A percentile compares a stretch with the other conserved stretches of the same genome.
These are phyloP conservation scores for Urochloa ruziziensis DNA, from an alignment of 176 grass and related monocot genomes.

Conservation along the genomic window DNA sequence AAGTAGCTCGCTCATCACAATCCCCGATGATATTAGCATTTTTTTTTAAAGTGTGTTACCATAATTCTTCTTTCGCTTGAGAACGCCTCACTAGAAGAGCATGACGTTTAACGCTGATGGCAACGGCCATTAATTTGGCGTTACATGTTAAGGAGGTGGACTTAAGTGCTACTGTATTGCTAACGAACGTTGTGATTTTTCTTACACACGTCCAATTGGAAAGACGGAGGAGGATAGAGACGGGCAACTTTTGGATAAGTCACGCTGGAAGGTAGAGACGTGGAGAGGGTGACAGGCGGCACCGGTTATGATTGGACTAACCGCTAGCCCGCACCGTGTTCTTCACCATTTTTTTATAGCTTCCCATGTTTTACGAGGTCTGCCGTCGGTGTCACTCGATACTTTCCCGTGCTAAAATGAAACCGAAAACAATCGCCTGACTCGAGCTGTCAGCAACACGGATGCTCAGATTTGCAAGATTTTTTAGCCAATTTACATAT, in stretches of 20 bases:
- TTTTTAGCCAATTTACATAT: neutral
- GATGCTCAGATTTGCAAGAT: neutral
- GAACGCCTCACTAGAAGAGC: no score
- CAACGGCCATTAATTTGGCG: neutral
- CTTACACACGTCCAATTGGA: neutral
- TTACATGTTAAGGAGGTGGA: neutral
- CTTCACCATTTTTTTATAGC: no score
- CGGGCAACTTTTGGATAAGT: constrained; percentile 20
- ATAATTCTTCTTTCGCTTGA: no score
- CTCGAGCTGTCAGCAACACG: neutral
- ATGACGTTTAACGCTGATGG: no score
- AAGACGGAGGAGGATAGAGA: constrained; percentile 2
- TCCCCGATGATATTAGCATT: no score
- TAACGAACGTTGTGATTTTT: neutral
- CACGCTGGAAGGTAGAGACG: neutral
- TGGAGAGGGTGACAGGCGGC: neutral
- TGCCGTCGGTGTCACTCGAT: neutral
- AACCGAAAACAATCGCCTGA: neutral
- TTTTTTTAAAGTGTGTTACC: no score
- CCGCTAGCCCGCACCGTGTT: no score
- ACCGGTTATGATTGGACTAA: neutral
- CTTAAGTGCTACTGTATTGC: neutral
- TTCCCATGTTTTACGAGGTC: neutral
- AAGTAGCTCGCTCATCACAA: no score
- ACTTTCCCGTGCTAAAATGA: neutral